A percentile compares a stretch with the other conserved stretches of the same genome.
phyloP scores from a whole-genome alignment of 78 protist species.

The Dictyostelium capitatum region DNA sequence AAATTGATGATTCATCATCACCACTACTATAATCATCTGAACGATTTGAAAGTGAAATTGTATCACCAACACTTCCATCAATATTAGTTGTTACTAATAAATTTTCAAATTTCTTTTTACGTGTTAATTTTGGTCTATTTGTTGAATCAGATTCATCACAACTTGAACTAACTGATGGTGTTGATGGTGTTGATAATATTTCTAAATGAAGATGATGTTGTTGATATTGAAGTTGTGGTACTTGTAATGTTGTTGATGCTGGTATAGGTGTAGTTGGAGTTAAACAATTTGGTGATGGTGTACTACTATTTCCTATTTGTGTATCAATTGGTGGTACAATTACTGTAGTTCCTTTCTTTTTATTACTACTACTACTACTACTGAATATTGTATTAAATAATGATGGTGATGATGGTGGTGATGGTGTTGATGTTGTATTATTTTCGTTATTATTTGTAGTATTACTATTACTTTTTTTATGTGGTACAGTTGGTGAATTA shows the following conservation, averaged over 20 bases:
- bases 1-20: not conserved
- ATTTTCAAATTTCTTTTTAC: slow-evolving; percentile 3
- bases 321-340: not conserved
- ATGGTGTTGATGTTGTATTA: not conserved
- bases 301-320: no score
- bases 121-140: not conserved
- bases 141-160: not conserved
- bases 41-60: no score
- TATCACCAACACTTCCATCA: not conserved
- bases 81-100: not conserved
- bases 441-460: not conserved
- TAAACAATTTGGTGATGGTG: no score
- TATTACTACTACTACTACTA: no score
- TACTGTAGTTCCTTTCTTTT: not conserved
- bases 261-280: not conserved
- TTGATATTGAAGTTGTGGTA: not conserved
- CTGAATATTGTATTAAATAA: not conserved
- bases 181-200: not conserved
- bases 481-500: not conserved
- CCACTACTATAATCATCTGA: not conserved
- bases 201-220: not conserved
- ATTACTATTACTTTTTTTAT: not conserved
- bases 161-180: slow-evolving; percentile 8
- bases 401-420: slow-evolving; percentile 9
- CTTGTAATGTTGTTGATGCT: slow-evolving; percentile 1